Percentiles rank a stretch among this genome's conserved stretches.
Conservation (phyloP, 2,329 filamentous ascomycete genomes). For the Pseudogymnoascus sp. region DNA sequence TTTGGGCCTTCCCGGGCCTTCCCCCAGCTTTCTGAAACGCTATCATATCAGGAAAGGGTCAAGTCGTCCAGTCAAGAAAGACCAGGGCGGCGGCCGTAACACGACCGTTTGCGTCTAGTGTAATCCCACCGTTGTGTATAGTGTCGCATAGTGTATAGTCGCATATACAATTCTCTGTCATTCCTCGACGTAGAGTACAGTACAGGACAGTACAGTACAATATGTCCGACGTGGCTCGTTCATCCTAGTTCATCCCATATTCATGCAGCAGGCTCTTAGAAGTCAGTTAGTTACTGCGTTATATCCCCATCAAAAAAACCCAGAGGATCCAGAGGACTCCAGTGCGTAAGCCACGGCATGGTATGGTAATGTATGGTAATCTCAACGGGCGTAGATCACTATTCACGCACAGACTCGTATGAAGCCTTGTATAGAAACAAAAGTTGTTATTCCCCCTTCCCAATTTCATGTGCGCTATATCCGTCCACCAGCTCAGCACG, state of each 20-base stretch:
- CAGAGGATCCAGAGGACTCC: neutral
- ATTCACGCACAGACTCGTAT: slow-evolving; percentile 1
- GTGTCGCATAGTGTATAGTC: neutral
- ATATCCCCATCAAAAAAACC: neutral
- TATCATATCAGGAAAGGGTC: neutral
- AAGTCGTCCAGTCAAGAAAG: neutral
- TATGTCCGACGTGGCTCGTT: neutral
- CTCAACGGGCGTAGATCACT: slow-evolving; percentile 1
- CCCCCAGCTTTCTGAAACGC: slow-evolving; percentile 4
- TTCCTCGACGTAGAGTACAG: no score
- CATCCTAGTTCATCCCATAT: neutral
- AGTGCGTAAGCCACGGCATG: neutral
- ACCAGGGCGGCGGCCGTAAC: neutral
- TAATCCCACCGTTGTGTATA: neutral
- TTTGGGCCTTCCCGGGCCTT: neutral
- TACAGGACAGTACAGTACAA: no score
- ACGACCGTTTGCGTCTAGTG: slow-evolving; percentile 6
- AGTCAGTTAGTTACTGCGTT: neutral
- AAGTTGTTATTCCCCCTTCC: neutral
- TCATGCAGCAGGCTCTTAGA: neutral
- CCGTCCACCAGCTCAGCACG: neutral
- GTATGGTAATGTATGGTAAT: slow-evolving; percentile 7
- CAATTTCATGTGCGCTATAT: neutral
- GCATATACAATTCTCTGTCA: neutral
- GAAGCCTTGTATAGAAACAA: neutral